Evolutionary conservation across 2,329 filamentous ascomycete species (phyloP), one percentile per base, ranked within the genome.

Genomic region (Penicillium capsulatum): DNA sequence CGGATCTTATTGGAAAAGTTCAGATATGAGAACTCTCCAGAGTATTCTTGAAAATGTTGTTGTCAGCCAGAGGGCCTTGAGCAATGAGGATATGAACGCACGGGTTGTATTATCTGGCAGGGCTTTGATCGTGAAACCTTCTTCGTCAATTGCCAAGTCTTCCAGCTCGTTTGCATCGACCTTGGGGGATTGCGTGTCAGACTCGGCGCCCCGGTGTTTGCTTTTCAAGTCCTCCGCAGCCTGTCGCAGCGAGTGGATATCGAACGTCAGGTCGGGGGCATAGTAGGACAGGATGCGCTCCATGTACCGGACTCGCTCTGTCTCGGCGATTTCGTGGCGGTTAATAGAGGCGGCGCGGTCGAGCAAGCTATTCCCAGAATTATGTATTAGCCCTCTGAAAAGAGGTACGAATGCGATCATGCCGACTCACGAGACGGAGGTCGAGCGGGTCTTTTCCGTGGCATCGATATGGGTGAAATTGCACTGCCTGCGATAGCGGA

Each of bases 401-500:
- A 17, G 1, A 29, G 7, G 5, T 11, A 7, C 7, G 10, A 16
- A 22, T 8, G 20, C 33, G n/a, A 17, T 17, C 20, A 13, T 17
- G 17, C 32, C 6, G 24, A 58, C 60, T 51, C 50, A 64, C 60
- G 60, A 60, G 35, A 58, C 47, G 10, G 58, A 57, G 11, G 60
- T 53, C 14, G 59, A 61, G 27, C 63, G 56, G 29, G 44, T 40
- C 44, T 55, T 64, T 42, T 63, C 61, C 30, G 46, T 51, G 30
- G 58, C 59, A 31, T 66, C 63, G 22, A 61, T 56, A 34, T 63
- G 65, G 7, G 64, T 65, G 47, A 76, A 76, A 42, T 71, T 65
- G 55, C 74, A 77, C 49, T 69, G 68, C 30, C 74, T 68, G 42
- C 68, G 69, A 48, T 76, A 69, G 42, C 71, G 72, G 40, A 69